A percentile compares a stretch with the other conserved stretches of the same genome.
Conservation (phyloP, 202 grass and related monocot genomes). For the Dendrocalamus latiflorus region DNA sequence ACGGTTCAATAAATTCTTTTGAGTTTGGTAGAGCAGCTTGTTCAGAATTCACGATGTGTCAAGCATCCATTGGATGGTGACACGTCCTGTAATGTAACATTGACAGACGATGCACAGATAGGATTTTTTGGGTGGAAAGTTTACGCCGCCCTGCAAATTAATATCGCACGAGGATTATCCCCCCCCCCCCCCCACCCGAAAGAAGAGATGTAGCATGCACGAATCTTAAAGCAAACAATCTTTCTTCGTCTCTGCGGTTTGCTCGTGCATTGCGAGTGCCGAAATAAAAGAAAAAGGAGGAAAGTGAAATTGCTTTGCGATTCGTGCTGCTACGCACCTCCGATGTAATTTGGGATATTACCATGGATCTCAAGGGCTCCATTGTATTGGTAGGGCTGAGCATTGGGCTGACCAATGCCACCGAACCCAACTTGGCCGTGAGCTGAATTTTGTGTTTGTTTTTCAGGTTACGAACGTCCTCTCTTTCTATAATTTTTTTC, state of each 20-base stretch:
- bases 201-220: no score
- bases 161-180: no score
- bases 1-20: neutral
- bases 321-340: no score
- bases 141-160: no score
- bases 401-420: neutral
- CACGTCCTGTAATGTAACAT: neutral
- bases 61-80: neutral
- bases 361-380: neutral
- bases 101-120: neutral
- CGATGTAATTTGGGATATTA: neutral
- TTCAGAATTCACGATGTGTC: neutral
- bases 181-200: no score
- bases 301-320: no score
- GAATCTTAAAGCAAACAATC: no score
- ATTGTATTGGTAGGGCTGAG: neutral
- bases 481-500: neutral
- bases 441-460: no score
- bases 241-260: no score
- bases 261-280: no score
- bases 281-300: no score
- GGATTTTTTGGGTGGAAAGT: neutral
- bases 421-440: neutral
- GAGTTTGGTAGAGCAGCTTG: neutral
- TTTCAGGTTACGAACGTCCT: neutral